Percentiles rank a stretch among this genome's conserved stretches.
These are phyloP conservation scores for Pestalotiopsis sp. DNA, from an alignment of 2,329 filamentous ascomycete genomes.

Conservation along the genomic window DNA sequence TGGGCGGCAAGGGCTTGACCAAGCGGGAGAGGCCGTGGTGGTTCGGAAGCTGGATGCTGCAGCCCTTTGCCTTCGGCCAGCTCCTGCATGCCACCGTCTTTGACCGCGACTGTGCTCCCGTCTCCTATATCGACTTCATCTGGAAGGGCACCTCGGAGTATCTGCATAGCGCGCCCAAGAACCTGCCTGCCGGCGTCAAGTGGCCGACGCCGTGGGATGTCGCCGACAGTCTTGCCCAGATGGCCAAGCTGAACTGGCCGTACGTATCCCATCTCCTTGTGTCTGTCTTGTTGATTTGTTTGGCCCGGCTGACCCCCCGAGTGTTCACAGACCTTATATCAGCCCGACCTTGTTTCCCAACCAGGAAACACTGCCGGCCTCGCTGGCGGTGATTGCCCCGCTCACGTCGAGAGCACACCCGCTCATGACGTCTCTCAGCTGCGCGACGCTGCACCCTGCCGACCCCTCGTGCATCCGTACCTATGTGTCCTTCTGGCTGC, in stretches of 20 bases:
- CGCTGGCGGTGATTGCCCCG: slow-evolving; percentile 71
- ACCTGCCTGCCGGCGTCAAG: slow-evolving; percentile 65
- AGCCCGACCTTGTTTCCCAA: slow-evolving; percentile 86
- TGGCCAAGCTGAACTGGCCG: slow-evolving; percentile 85
- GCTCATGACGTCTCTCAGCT: slow-evolving; percentile 81
- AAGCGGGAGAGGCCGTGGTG: slow-evolving; percentile 74
- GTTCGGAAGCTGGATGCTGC: slow-evolving; percentile 83
- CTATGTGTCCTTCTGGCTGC: slow-evolving; percentile 85
- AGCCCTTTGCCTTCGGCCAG: slow-evolving; percentile 77
- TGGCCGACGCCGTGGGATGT: slow-evolving; percentile 82
- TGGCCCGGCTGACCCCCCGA: slow-evolving; percentile 6
- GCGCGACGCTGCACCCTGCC: slow-evolving; percentile 83
- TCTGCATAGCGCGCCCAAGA: slow-evolving; percentile 71
- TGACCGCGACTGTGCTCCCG: slow-evolving; percentile 67
- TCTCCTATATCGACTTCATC: slow-evolving; percentile 48
- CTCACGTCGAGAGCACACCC: slow-evolving; percentile 86
- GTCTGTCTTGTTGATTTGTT: not conserved
- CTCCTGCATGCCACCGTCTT: slow-evolving; percentile 77
- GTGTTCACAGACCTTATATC: slow-evolving; percentile 64
- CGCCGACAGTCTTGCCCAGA: slow-evolving; percentile 78
- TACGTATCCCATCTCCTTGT: slow-evolving; percentile 44
- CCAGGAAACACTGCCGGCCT: slow-evolving; percentile 66
- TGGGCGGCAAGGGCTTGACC: slow-evolving; percentile 49
- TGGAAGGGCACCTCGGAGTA: slow-evolving; percentile 81
- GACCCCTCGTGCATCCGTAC: slow-evolving; percentile 89